These are phyloP conservation scores for Chamaecyparis obtusa DNA, from an alignment of 75 land plant species.

Conservation along the genomic window DNA sequence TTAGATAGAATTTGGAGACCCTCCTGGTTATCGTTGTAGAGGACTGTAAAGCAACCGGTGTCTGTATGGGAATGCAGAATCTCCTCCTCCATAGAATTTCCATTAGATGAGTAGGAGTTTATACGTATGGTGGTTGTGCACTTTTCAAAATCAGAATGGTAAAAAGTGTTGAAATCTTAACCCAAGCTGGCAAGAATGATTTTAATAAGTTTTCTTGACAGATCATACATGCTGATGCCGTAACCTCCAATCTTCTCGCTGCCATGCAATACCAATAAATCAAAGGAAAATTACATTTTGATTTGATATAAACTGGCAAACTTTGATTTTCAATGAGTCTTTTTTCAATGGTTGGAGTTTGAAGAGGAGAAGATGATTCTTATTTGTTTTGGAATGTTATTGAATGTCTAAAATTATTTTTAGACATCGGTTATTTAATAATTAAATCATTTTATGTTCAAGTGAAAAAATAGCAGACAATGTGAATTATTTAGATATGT, in stretches of 20 bases:
- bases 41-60: slow-evolving; percentile 54
- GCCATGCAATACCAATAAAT: background rate
- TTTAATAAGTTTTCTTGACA: slow-evolving; percentile 12
- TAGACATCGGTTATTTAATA: too few relatives aligned
- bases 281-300: too few relatives aligned
- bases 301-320: too few relatives aligned
- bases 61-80: slow-evolving; percentile 38
- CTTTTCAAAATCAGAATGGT: slow-evolving; percentile 26
- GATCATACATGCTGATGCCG: slow-evolving; percentile 32
- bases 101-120: background rate
- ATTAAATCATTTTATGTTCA: too few relatives aligned
- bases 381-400: too few relatives aligned
- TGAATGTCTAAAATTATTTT: too few relatives aligned
- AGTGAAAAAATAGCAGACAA: too few relatives aligned
- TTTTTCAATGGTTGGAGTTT: too few relatives aligned
- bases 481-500: too few relatives aligned
- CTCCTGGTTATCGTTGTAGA: slow-evolving; percentile 13
- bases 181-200: slow-evolving; percentile 30
- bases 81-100: background rate
- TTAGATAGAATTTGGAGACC: slow-evolving; percentile 22
- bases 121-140: slow-evolving; percentile 29
- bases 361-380: too few relatives aligned
- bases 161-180: slow-evolving; percentile 19
- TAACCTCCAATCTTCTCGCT: slow-evolving; percentile 40
- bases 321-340: too few relatives aligned